Conservation (phyloP, 1,284 basidiomycete genomes). For the Serendipita sp. region DNA sequence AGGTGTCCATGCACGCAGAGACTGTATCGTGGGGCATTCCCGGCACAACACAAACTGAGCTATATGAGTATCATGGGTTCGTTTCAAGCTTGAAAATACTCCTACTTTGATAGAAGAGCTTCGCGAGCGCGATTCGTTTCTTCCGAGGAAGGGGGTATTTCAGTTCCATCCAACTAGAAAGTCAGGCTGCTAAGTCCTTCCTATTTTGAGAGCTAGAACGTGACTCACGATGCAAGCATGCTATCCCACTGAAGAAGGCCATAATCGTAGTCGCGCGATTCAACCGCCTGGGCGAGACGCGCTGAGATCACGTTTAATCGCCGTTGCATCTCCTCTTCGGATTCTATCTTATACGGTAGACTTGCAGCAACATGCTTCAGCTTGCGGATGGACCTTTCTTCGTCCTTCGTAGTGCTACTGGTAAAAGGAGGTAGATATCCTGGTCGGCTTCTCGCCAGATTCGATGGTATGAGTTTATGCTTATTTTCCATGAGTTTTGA, state of each 20-base stretch:
- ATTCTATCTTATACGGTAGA: conserved; percentile 69
- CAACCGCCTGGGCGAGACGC: conserved; percentile 52
- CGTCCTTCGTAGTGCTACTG: background rate
- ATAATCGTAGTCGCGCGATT: conserved; percentile 67
- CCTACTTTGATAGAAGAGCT: conserved; percentile 51
- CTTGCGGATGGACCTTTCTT: conserved; percentile 2
- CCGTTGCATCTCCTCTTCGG: conserved; percentile 64
- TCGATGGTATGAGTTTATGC: background rate
- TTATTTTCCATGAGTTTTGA: background rate
- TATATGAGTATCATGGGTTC: background rate
- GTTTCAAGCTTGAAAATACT: conserved; percentile 21
- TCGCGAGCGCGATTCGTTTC: conserved; percentile 61
- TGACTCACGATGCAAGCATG: conserved; percentile 55
- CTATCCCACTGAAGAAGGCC: conserved; percentile 68
- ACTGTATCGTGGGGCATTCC: conserved; percentile 44
- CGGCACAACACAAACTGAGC: background rate
- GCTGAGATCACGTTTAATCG: conserved; percentile 66
- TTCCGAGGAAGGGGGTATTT: conserved; percentile 77
- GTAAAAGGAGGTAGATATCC: background rate
- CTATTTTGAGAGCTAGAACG: conserved; percentile 4
- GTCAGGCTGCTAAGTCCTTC: conserved; percentile 13
- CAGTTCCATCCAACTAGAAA: conserved; percentile 58
- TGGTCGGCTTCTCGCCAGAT: background rate
- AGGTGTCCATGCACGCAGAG: conserved; percentile 42
- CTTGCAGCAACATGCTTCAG: conserved; percentile 43